Base-by-base conservation (phyloP, 148 eudicot species). In the Fallopia convolvulus region DNA sequence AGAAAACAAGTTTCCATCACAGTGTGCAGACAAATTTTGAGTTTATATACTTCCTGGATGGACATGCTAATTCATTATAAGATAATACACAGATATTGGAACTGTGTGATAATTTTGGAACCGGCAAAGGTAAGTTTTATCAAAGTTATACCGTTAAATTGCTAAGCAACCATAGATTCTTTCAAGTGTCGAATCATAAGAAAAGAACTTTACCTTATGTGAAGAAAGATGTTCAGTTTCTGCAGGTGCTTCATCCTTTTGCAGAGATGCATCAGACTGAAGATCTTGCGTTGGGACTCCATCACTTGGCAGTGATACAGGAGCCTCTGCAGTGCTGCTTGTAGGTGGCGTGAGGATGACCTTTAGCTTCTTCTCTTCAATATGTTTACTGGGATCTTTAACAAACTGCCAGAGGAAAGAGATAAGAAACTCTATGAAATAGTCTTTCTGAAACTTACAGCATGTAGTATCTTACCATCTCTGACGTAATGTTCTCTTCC, bases 301-400 rank as follows among this genome's bases (percentile, higher is more conserved):
- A 80, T 87, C 82, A 74, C 80, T 73, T 61, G 90, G 89, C 32
- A 88, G 75, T 75, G 84, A 75, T 39, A 80, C 90, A 15, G 91
- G 87, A 75, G 93, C 88, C 75, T 66, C 74, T 6, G 95, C 81
- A 14, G 72, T 33, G 72, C 44, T 68, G 72, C 36, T 68, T 68
- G 72, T 68, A 80, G 91, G 86, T 72, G 80, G 71, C 78, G 83
- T 78, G 74, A 92, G 93, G 74, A 83, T 78, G 81, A 95, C 99
- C 74, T 88, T 89, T 80, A 95, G 82, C 87, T 92, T 95, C 53
- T 77, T 80, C 83, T 95, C 99, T 80, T 95, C 90, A 77, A 95
- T 70, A 77, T 82, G 76, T 79, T 79, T 90, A 20, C 82, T 88
- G 77, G 78, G 80, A 36, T 83, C 92, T 83, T 83, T 92, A 21